A percentile compares a stretch with the other conserved stretches of the same genome.
These are phyloP conservation scores for Murraya koenigii DNA, from an alignment of 345 rosid genomes.

Conservation along the genomic window DNA sequence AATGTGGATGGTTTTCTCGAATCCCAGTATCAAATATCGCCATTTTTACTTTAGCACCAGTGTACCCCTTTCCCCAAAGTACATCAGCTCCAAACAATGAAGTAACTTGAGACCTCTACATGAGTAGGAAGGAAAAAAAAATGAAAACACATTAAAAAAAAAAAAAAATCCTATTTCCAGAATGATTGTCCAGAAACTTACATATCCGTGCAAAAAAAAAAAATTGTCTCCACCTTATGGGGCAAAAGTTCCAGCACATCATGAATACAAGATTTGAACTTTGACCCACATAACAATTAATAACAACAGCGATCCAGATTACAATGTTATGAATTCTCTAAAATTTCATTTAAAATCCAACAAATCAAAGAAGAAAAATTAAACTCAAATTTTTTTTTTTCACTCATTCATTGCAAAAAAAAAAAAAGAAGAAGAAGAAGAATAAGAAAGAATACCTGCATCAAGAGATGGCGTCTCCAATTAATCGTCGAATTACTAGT, in stretches of 20 bases:
- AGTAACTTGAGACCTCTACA: constrained; percentile 87
- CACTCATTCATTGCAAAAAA: neutral
- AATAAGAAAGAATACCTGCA: constrained; percentile 56
- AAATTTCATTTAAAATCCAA: neutral
- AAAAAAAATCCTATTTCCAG: neutral
- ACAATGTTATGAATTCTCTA: neutral
- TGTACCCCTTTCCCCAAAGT: constrained; percentile 88
- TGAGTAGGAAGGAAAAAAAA: neutral
- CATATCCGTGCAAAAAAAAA: neutral
- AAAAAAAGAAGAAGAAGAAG: too few species aligned
- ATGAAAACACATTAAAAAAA: neutral
- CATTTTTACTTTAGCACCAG: constrained; percentile 95
- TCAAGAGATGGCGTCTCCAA: constrained; percentile 74
- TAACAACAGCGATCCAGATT: neutral
- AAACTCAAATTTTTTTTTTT: neutral
- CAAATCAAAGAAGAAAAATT: neutral
- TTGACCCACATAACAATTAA: neutral
- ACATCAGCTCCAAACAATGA: constrained; percentile 92
- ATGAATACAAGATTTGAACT: neutral
- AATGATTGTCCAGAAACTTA: neutral
- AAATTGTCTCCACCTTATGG: neutral
- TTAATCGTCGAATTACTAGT: constrained; percentile 62
- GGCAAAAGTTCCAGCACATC: neutral
- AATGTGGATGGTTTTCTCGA: constrained; percentile 89
- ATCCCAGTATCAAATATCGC: constrained; percentile 98